Percentiles rank a stretch among this genome's conserved stretches.
These are phyloP conservation scores for Ministeria vibrans DNA, from an alignment of 78 protist genomes.

Conservation along the genomic window DNA sequence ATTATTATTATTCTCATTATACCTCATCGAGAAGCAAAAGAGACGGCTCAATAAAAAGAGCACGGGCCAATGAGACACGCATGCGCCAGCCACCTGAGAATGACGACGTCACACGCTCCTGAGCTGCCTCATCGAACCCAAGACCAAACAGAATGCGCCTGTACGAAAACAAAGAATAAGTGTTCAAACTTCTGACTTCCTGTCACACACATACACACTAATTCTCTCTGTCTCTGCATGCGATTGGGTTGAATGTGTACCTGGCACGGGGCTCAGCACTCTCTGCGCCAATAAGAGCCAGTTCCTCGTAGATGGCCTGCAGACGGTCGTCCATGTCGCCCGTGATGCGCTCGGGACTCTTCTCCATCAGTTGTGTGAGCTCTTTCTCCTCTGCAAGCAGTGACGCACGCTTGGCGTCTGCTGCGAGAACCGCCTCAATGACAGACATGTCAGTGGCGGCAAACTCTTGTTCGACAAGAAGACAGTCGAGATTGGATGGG, in stretches of 20 bases:
- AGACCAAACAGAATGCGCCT: constrained; percentile 1
- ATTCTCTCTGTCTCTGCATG: background rate
- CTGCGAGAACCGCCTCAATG: constrained; percentile 63
- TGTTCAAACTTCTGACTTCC: background rate
- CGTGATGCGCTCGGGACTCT: constrained; percentile 22
- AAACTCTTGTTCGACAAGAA: constrained; percentile 86
- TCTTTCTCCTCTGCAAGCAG: constrained; percentile 62
- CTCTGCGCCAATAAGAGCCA: constrained; percentile 74
- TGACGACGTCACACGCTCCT: constrained; percentile 18
- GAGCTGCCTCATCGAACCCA: background rate
- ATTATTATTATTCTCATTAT: no score
- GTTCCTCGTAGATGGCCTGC: constrained; percentile 35
- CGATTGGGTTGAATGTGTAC: background rate
- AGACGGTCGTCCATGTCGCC: constrained; percentile 27
- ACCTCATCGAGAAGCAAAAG: constrained; percentile 87
- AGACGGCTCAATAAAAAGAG: constrained; percentile 81
- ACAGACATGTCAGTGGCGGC: constrained; percentile 60
- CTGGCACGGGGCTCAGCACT: constrained; percentile 24
- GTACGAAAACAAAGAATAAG: background rate
- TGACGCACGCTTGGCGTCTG: constrained; percentile 70
- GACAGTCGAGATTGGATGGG: constrained; percentile 51
- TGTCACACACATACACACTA: background rate
- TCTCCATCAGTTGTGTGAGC: background rate
- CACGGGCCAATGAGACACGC: constrained; percentile 88
- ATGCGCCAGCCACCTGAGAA: constrained; percentile 95